A percentile compares a stretch with the other conserved stretches of the same genome.
Conservation (phyloP, 1,139 yeast species). For the Meyerozyma guilliermondii region DNA sequence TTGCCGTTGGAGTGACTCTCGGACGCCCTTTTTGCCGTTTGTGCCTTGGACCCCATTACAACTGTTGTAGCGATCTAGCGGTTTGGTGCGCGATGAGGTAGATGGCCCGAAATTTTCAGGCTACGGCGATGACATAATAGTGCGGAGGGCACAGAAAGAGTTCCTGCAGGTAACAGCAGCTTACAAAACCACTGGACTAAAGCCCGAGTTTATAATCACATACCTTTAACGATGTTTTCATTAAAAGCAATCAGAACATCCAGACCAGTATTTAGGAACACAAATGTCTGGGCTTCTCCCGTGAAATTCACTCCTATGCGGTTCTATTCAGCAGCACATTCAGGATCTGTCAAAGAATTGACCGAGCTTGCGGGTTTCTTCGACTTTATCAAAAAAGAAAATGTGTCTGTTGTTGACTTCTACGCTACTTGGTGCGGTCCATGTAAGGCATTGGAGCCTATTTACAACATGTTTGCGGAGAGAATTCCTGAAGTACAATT, state of each 20-base stretch:
- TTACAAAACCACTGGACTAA: too few relatives aligned
- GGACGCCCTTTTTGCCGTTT: not conserved
- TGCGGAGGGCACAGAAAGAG: not conserved
- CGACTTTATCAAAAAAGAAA: conserved; percentile 19
- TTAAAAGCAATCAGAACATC: not conserved
- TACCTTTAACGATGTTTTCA: not conserved
- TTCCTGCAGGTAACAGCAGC: too few relatives aligned
- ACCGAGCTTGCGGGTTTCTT: conserved; percentile 12
- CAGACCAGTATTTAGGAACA: not conserved
- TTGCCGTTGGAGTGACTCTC: not conserved
- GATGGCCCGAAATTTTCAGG: not conserved
- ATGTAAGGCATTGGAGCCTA: conserved; percentile 39
- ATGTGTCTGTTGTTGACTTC: conserved; percentile 34
- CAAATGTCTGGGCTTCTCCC: not conserved
- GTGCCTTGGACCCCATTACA: not conserved
- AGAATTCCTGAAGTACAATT: conserved; percentile 36
- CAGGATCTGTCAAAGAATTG: not conserved
- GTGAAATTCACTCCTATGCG: not conserved
- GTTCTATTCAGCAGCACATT: not conserved
- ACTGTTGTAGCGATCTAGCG: not conserved
- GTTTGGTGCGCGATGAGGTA: not conserved
- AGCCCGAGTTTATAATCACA: too few relatives aligned
- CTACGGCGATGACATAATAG: not conserved
- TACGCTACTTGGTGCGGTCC: conserved; percentile 48
- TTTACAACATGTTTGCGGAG: conserved; percentile 29